Evolutionary conservation across 2,329 filamentous ascomycete genomes (phyloP).

Genomic region (Pseudogymnoascus verrucosus): DNA sequence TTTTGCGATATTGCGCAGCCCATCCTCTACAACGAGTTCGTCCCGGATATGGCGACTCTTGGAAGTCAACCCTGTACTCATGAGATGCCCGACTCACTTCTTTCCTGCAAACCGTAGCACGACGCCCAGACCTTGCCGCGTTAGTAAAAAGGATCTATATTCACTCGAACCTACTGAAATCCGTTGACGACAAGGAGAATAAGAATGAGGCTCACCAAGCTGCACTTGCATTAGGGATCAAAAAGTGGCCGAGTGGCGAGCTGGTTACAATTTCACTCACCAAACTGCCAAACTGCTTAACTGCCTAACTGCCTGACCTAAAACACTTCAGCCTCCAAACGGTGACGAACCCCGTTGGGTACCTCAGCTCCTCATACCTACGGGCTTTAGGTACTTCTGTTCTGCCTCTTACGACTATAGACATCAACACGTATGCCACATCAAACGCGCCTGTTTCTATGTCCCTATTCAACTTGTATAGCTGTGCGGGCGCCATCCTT

Average conservation of each 20-base stretch:
- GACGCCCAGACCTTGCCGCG: neutral
- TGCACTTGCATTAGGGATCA: neutral
- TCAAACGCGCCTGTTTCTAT: neutral
- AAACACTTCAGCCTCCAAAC: neutral
- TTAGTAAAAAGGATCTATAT: neutral
- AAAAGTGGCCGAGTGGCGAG: neutral
- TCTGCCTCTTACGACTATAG: neutral
- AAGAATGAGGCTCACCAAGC: neutral
- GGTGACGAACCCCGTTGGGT: neutral
- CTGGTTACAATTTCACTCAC: neutral
- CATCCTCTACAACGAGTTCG: neutral
- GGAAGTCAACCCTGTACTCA: neutral
- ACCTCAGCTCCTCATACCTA: neutral
- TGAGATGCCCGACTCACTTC: neutral
- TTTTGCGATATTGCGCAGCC: neutral
- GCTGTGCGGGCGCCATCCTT: neutral
- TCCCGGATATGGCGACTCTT: neutral
- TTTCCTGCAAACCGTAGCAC: neutral
- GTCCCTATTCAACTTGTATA: neutral
- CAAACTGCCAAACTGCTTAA: neutral
- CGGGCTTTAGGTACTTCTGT: neutral
- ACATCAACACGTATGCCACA: neutral
- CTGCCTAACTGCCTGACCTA: no score
- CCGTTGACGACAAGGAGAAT: neutral
- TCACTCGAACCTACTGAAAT: neutral